phyloP scores from a whole-genome alignment of 192 early-diverging fungal genomes.

The Entomortierella parvispora region DNA sequence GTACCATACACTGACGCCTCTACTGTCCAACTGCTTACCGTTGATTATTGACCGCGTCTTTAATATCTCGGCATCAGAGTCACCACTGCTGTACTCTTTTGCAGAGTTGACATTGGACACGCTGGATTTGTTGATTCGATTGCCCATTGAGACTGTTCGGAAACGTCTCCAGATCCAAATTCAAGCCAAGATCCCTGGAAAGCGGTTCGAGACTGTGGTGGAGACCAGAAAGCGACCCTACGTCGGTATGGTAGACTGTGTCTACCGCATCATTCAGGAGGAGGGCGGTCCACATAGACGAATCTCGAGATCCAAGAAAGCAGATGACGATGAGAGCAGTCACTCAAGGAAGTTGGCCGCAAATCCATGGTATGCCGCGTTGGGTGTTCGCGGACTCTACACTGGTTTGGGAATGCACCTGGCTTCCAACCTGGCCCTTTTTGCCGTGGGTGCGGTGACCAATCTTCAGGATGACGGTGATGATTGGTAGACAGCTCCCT shows the following conservation, averaged over 20 bases:
- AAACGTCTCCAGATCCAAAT: constrained; percentile 78
- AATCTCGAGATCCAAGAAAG: constrained; percentile 14
- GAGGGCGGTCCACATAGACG: constrained; percentile 66
- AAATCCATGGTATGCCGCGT: constrained; percentile 55
- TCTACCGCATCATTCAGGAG: constrained; percentile 76
- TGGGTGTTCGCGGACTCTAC: constrained; percentile 75
- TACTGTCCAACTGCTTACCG: constrained; percentile 74
- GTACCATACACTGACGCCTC: constrained; percentile 80
- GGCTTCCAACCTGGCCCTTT: constrained; percentile 65
- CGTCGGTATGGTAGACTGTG: constrained; percentile 73
- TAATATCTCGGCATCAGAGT: constrained; percentile 71
- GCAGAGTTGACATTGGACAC: constrained; percentile 77
- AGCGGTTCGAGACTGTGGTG: constrained; percentile 75
- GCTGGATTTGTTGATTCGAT: constrained; percentile 76
- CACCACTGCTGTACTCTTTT: constrained; percentile 71
- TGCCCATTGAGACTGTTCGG: constrained; percentile 90
- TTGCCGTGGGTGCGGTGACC: constrained; percentile 68
- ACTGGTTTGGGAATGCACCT: constrained; percentile 74
- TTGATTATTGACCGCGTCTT: constrained; percentile 77
- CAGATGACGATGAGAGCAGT: constrained; percentile 9
- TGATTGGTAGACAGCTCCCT: constrained; percentile 43
- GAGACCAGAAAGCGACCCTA: constrained; percentile 76
- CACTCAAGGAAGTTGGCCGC: constrained; percentile 18
- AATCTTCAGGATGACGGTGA: constrained; percentile 60
- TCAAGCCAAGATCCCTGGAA: constrained; percentile 59